Conservation (phyloP, 1,284 basidiomycete genomes). For the Taiwanofungus camphoratus region DNA sequence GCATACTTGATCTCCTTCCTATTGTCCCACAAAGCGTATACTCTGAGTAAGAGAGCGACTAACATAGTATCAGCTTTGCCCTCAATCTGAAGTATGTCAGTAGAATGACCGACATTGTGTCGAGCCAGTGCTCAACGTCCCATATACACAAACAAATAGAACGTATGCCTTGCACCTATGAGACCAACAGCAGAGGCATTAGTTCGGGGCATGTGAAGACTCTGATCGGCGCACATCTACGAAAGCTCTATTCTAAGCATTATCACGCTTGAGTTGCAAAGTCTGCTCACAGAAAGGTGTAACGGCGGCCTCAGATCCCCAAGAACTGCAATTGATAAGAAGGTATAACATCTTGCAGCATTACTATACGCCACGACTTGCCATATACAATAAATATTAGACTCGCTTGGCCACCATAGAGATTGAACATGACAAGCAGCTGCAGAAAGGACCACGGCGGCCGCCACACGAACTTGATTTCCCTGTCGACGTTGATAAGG, state of each 20-base stretch:
- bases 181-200: background rate
- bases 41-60: background rate
- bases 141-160: background rate
- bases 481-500: background rate
- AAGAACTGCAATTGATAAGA: background rate
- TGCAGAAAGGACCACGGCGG: background rate
- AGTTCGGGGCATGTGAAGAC: background rate
- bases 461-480: background rate
- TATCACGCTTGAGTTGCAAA: too few relatives aligned
- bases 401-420: background rate
- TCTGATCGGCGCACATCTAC: too few relatives aligned
- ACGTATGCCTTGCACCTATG: background rate
- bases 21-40: slow-evolving; percentile 1
- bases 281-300: too few relatives aligned
- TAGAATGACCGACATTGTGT: background rate
- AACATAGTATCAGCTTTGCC: background rate
- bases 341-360: background rate
- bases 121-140: background rate
- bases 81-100: background rate
- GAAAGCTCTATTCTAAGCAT: background rate
- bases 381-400: slow-evolving; percentile 2
- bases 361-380: background rate
- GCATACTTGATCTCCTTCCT: background rate
- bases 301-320: background rate
- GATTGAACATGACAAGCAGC: slow-evolving; percentile 1